Conservation (phyloP, 768 basidiomycete genomes). For the Phlebiopsis flavidoalba region DNA sequence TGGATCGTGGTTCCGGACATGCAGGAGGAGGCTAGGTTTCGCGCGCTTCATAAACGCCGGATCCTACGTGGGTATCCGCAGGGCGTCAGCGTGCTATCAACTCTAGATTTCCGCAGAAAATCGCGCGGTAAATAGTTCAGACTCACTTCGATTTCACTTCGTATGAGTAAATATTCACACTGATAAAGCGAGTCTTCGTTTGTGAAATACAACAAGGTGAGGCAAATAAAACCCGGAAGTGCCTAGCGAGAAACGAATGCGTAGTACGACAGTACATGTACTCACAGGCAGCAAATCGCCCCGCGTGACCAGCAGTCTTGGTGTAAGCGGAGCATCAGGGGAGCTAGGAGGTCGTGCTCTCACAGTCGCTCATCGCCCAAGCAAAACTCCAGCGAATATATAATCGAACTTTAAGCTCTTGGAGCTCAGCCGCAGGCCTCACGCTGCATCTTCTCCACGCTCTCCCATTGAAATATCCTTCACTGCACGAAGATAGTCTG, state of each 20-base stretch:
- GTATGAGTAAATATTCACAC: too few relatives aligned
- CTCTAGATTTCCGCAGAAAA: neutral
- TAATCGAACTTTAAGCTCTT: conserved; percentile 20
- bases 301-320: neutral
- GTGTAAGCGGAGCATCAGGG: neutral
- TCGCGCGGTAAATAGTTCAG: neutral
- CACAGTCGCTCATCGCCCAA: conserved; percentile 25
- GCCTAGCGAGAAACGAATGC: too few relatives aligned
- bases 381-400: conserved; percentile 29
- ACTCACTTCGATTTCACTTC: neutral
- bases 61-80: neutral
- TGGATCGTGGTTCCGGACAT: conserved; percentile 2
- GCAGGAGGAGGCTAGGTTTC: conserved; percentile 1
- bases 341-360: neutral
- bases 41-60: neutral
- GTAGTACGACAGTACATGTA: too few relatives aligned
- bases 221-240: too few relatives aligned
- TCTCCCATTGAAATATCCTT: conserved; percentile 27
- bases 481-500: conserved; percentile 13
- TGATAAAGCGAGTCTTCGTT: too few relatives aligned
- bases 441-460: conserved; percentile 23
- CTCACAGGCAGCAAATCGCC: too few relatives aligned
- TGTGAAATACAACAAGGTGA: too few relatives aligned
- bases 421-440: conserved; percentile 24
- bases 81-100: neutral